Evolutionary conservation across 2,329 filamentous ascomycete genomes (phyloP), one percentile per base, ranked within the genome.

Genomic region (Alternaria sp.): DNA sequence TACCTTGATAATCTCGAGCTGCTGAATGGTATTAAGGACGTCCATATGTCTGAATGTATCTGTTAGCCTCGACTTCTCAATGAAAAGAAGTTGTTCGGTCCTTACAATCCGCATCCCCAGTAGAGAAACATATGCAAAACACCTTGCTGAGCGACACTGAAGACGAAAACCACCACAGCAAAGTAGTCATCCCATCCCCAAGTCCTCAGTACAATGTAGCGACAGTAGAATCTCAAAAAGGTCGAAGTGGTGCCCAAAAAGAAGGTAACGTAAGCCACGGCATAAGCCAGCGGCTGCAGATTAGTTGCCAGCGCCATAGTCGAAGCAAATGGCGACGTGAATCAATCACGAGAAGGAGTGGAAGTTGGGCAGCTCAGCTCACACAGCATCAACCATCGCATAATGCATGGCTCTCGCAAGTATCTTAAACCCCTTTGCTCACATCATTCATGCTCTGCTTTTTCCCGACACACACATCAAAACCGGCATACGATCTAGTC

Each of bases 61-160:
- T 31, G 49, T 51, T 51, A 40, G 34, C 17, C 24, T 5, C 24
- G 28, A 14, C 17, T 26, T 10, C 8, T 36, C 10, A 11, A 21
- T 21, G 11, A 2, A 14, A 26, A 24, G 31, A 26, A 36, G 21
- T 29, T 26, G 33, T 13, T 2, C 5, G 2, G 17, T 39, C 46
- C 67, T 62, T 56, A 70, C 66, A 64, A 37, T 39, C 67, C 67
- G 28, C 66, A 66, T n/a, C 67, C 68, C 33, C 58, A 61, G 14
- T 65, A 57, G 1, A 72, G 50, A 39, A 72, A 71, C 39, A 71
- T 57, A 5, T 71, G 68, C 21, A 71, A 41, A 10, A 70, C 53
- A 5, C 57, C 62, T 49, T 67, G 63, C 36, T 69, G 67, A 13
- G 48, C 61, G 10, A 60, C 56, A 44, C 54, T 69, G 11, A 69